Base-by-base conservation (phyloP, 257 asterid genomes). In the Solanum pennellii region DNA sequence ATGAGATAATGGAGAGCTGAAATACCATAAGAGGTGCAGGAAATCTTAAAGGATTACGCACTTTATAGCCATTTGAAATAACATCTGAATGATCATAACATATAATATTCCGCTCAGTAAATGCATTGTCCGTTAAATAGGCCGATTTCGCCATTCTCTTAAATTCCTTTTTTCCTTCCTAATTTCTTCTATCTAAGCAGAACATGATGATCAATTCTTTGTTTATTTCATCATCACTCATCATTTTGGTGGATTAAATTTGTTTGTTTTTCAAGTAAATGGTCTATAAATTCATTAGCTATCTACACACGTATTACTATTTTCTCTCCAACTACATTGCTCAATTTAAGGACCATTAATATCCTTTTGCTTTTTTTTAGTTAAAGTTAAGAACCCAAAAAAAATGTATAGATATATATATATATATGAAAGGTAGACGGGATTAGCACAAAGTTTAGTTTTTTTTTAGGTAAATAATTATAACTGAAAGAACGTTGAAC, bases 21-120 rank as follows among this genome's bases (percentile, higher is more conserved):
- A 93, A 25, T 9, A 95, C 82, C 59, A 95, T 60, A 49, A 96
- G 97, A 44, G 99, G 97, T 12, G 95, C 65, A 6, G 96, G 33
- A 82, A 82, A 94, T 29, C 92, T 75, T 27, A 96, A 89, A 10
- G 98, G 94, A 89, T 91, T 95, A 9, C 84, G 84, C n/a, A 45
- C 41, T 45, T 45, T 79, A 2, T 87, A 5, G 35, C 99, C 98
- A 15, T 87, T 87, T 10, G 94, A 90, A 10, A 91, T 91, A 18
- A 93, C 80, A 41, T 84, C 90, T 89, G 90, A 90, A 39, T 88
- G 89, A 47, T 86, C 88, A 47, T 96, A 96, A 86, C 99, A 96
- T 45, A 93, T 89, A 9, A 95, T 49, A 44, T 87, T 82, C 37
- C 27, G 4, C n/a, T 12, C 39, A 25, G 25, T 8, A 79, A 47